Percentiles rank a stretch among this genome's conserved stretches.
Evolutionary conservation across 108 stramenopile genomes (phyloP).

Genomic region (Nitzschia putrida): DNA sequence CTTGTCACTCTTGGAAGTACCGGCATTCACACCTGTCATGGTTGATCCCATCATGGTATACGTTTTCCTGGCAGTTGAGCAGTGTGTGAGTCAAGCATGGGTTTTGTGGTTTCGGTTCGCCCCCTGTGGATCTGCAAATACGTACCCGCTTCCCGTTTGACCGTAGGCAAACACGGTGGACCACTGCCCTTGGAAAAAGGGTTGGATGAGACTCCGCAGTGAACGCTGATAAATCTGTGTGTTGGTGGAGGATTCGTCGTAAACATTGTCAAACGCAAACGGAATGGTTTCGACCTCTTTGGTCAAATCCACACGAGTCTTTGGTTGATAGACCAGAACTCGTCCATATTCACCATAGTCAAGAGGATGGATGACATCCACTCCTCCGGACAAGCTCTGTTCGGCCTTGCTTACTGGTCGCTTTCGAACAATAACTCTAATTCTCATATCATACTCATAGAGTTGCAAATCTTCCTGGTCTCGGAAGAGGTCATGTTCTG

Average conservation of each 20-base stretch:
- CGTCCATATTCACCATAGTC: conserved; percentile 66
- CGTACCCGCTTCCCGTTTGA: conserved; percentile 73
- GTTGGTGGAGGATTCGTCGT: conserved; percentile 73
- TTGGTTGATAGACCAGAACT: conserved; percentile 95
- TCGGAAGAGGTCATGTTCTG: conserved; percentile 56
- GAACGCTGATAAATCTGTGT: conserved; percentile 80
- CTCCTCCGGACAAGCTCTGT: conserved; percentile 55
- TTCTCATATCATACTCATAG: conserved; percentile 75
- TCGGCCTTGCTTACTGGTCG: conserved; percentile 81
- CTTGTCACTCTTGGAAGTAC: conserved; percentile 42
- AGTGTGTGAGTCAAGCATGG: too few species aligned
- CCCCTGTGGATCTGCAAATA: too few species aligned
- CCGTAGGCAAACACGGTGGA: conserved; percentile 93
- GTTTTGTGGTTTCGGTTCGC: too few species aligned
- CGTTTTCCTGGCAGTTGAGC: conserved; percentile 66
- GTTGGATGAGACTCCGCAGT: conserved; percentile 83
- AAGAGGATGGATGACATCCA: conserved; percentile 83
- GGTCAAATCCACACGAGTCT: conserved; percentile 94
- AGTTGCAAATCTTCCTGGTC: conserved; percentile 22
- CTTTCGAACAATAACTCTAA: conserved; percentile 88
- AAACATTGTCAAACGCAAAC: conserved; percentile 97
- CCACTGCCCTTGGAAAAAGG: conserved; percentile 86
- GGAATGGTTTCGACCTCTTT: conserved; percentile 92
- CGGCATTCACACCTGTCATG: conserved; percentile 75
- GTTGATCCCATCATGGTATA: conserved; percentile 96